A percentile compares a stretch with the other conserved stretches of the same genome.
Conservation (phyloP, 208 protist species). For the Trypanosoma theileri region DNA sequence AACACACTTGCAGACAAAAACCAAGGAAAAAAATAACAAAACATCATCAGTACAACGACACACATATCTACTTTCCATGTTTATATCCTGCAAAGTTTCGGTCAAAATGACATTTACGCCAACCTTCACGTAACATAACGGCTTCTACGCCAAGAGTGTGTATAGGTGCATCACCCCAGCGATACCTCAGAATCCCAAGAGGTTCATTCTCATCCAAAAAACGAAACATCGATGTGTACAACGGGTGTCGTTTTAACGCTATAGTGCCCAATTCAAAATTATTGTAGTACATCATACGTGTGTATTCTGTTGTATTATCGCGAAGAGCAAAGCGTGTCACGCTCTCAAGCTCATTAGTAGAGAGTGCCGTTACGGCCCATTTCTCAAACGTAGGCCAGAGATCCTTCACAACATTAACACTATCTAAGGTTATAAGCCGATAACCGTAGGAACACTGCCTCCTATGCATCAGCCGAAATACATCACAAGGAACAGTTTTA, state of each 20-base stretch:
- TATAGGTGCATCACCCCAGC: slow-evolving; percentile 39
- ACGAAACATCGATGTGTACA: slow-evolving; percentile 28
- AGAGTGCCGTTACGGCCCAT: slow-evolving; percentile 2
- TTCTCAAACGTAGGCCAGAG: slow-evolving; percentile 15
- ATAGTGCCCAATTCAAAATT: slow-evolving; percentile 40
- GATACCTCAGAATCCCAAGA: slow-evolving; percentile 34
- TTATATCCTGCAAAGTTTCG: slow-evolving; percentile 6
- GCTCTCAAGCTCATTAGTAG: not conserved
- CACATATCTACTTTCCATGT: not conserved
- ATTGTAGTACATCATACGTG: slow-evolving; percentile 36
- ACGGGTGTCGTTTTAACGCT: slow-evolving; percentile 23
- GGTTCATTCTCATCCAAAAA: slow-evolving; percentile 29
- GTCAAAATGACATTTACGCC: slow-evolving; percentile 18
- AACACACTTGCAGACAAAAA: not conserved
- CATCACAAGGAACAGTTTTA: slow-evolving; percentile 27
- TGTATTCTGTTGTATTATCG: slow-evolving; percentile 7
- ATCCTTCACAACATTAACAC: not conserved
- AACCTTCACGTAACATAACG: slow-evolving; percentile 17
- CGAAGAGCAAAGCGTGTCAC: slow-evolving; percentile 1
- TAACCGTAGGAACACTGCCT: slow-evolving; percentile 37
- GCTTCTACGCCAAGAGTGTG: slow-evolving; percentile 34
- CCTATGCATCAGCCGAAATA: slow-evolving; percentile 32
- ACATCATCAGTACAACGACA: not conserved
- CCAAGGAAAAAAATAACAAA: not conserved
- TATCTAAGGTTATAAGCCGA: slow-evolving; percentile 9